phyloP scores from a whole-genome alignment of 331 rosid genomes.

The Pyracantha coccinea region DNA sequence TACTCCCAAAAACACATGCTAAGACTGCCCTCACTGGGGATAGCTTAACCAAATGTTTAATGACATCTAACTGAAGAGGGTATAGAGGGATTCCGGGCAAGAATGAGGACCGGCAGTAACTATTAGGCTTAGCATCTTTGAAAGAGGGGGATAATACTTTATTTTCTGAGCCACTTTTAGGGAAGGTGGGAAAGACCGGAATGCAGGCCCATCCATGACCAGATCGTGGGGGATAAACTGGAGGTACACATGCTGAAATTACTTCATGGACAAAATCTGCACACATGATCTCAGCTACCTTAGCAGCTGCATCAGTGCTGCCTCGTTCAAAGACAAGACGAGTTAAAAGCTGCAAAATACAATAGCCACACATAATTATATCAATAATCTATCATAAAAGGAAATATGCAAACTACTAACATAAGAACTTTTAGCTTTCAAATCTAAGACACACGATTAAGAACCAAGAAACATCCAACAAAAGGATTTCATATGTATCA shows the following conservation, averaged over 20 bases:
- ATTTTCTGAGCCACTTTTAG: conserved; percentile 67
- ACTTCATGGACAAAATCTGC: conserved; percentile 98
- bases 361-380: conserved; percentile 13
- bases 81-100: conserved; percentile 77
- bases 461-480: neutral
- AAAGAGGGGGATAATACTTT: conserved; percentile 76
- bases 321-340: conserved; percentile 96
- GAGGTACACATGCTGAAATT: conserved; percentile 96
- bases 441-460: neutral
- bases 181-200: conserved; percentile 72
- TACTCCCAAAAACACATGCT: conserved; percentile 94
- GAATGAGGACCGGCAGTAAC: conserved; percentile 58
- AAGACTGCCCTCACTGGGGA: conserved; percentile 96
- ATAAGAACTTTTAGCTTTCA: neutral
- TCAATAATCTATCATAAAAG: conserved; percentile 10
- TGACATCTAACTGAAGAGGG: conserved; percentile 89
- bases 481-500: neutral
- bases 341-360: conserved; percentile 75
- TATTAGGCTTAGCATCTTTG: conserved; percentile 75
- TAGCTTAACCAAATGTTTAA: conserved; percentile 90
- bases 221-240: conserved; percentile 90
- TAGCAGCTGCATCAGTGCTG: conserved; percentile 96
- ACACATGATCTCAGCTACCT: conserved; percentile 90
- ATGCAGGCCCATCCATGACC: conserved; percentile 99
- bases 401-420: conserved; percentile 2